Evolutionary conservation across 2,329 filamentous ascomycete genomes (phyloP).

Genomic region (Thielaviopsis ethacetica): DNA sequence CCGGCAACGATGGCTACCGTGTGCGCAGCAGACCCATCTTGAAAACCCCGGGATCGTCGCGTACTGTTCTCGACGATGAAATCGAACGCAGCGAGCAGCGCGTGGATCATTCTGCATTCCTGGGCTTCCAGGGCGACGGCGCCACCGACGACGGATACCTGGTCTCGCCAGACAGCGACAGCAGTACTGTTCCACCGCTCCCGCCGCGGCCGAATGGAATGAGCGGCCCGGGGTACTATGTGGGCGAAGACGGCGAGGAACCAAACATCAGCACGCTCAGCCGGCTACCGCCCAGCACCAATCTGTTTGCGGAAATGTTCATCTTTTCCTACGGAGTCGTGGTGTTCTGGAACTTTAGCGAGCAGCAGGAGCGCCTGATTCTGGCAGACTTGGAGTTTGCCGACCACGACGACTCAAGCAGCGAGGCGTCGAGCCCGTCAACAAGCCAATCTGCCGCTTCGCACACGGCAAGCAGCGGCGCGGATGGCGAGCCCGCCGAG

Average conservation of each 20-base stretch:
- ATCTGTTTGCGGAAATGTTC: slow-evolving; percentile 86
- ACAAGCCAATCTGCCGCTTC: not conserved
- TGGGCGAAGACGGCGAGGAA: slow-evolving; percentile 12
- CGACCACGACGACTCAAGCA: slow-evolving; percentile 43
- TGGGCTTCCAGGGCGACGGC: slow-evolving; percentile 9
- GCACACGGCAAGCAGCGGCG: not conserved
- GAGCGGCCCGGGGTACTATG: slow-evolving; percentile 3
- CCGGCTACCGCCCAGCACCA: slow-evolving; percentile 51
- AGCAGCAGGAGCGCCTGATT: slow-evolving; percentile 90
- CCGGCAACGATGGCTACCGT: slow-evolving; percentile 72
- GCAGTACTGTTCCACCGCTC: not conserved
- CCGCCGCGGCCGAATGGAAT: not conserved
- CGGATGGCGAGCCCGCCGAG: slow-evolving; percentile 7
- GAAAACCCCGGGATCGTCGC: slow-evolving; percentile 76
- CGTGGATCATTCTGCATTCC: slow-evolving; percentile 46
- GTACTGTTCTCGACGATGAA: slow-evolving; percentile 82
- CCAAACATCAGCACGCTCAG: slow-evolving; percentile 20
- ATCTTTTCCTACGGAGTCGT: slow-evolving; percentile 95
- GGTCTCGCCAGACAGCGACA: not conserved
- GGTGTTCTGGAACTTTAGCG: slow-evolving; percentile 98
- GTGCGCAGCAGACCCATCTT: slow-evolving; percentile 80
- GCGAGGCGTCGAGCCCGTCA: slow-evolving; percentile 17
- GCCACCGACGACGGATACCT: slow-evolving; percentile 15
- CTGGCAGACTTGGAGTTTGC: slow-evolving; percentile 89
- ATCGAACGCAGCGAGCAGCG: slow-evolving; percentile 85